These are phyloP conservation scores for Cicer cuneatum DNA, from an alignment of 306 rosid genomes.

Conservation along the genomic window DNA sequence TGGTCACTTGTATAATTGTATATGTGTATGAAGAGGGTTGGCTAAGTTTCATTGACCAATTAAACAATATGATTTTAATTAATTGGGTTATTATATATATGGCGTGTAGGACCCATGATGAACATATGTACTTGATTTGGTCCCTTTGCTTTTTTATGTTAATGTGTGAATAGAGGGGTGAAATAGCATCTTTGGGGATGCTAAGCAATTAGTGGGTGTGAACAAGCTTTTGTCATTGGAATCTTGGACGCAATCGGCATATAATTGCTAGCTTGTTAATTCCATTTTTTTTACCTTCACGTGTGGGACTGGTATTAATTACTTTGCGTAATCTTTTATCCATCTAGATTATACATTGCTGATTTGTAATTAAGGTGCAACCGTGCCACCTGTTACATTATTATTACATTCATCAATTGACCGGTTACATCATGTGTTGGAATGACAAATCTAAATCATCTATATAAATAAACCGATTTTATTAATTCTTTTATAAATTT, in stretches of 20 bases:
- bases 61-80: neutral
- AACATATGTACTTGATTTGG: conserved; percentile 27
- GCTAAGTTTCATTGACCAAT: conserved; percentile 53
- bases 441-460: neutral
- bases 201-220: conserved; percentile 45
- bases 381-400: neutral
- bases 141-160: neutral
- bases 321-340: conserved; percentile 25
- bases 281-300: conserved; percentile 41
- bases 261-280: neutral
- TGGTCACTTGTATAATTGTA: neutral
- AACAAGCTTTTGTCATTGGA: conserved; percentile 44
- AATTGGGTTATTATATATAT: neutral
- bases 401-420: conserved; percentile 4
- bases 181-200: conserved; percentile 43
- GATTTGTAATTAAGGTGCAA: neutral
- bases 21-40: conserved; percentile 23
- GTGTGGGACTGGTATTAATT: conserved; percentile 22
- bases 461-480: neutral
- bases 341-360: neutral
- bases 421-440: conserved; percentile 12
- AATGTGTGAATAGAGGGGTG: conserved; percentile 47
- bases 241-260: conserved; percentile 52
- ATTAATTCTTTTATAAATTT: neutral
- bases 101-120: conserved; percentile 51